These are phyloP conservation scores for Adansonia rubrostipa DNA, from an alignment of 441 rosid genomes.

Conservation along the genomic window DNA sequence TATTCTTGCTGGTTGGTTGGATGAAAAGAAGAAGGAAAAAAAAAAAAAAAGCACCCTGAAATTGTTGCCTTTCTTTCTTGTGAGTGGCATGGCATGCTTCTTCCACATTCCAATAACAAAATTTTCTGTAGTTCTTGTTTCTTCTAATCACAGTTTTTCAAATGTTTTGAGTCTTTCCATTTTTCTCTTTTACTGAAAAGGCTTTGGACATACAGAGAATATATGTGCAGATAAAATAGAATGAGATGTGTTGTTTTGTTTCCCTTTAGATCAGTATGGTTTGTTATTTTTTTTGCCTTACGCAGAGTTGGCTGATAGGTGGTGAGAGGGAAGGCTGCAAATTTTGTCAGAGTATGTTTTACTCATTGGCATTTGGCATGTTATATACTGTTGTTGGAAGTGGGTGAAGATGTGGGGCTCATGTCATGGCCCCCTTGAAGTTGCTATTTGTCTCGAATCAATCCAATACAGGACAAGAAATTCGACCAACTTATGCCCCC, in stretches of 20 bases:
- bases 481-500: not conserved
- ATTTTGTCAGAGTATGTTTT: slow-evolving; percentile 22
- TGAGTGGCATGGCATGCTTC: slow-evolving; percentile 39
- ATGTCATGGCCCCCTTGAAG: slow-evolving; percentile 20
- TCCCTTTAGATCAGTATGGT: slow-evolving; percentile 1
- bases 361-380: slow-evolving; percentile 26
- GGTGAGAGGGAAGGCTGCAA: slow-evolving; percentile 26
- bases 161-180: not conserved
- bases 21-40: not conserved
- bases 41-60: slow-evolving; percentile 44
- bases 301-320: slow-evolving; percentile 31
- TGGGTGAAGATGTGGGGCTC: not conserved
- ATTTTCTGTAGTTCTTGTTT: slow-evolving; percentile 27
- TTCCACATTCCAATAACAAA: slow-evolving; percentile 50
- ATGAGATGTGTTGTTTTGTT: not conserved
- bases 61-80: slow-evolving; percentile 51
- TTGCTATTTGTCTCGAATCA: slow-evolving; percentile 27
- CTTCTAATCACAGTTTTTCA: not conserved
- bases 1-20: slow-evolving; percentile 62
- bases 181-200: slow-evolving; percentile 31
- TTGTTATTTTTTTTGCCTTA: slow-evolving; percentile 26
- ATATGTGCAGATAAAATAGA: not conserved
- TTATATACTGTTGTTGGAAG: slow-evolving; percentile 23
- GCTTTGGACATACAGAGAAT: slow-evolving; percentile 24
- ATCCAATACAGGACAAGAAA: slow-evolving; percentile 13